These are phyloP conservation scores for Aspergillus fischeri DNA, from an alignment of 2,329 filamentous ascomycete genomes.

Conservation along the genomic window DNA sequence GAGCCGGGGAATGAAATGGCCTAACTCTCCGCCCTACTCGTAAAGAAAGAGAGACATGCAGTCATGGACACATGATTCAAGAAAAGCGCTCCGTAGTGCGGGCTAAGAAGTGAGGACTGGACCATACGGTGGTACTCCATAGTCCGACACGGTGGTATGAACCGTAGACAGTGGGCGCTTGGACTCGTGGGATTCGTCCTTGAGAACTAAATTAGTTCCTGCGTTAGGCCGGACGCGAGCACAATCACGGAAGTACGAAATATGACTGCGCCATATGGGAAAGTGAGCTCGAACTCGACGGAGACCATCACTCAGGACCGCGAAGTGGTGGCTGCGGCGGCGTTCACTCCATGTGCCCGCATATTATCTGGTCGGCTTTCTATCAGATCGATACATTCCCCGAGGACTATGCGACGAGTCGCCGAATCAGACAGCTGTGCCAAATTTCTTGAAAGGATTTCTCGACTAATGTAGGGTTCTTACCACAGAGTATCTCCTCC, in stretches of 20 bases:
- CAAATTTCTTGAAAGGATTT: not conserved
- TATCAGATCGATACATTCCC: conserved; percentile 52
- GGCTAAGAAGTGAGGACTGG: not conserved
- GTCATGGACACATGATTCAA: not conserved
- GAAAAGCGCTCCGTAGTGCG: not conserved
- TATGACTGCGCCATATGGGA: not conserved
- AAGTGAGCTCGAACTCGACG: not conserved
- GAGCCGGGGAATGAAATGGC: not conserved
- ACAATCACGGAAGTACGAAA: conserved; percentile 4
- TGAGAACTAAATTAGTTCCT: conserved; percentile 7
- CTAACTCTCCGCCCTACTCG: not conserved
- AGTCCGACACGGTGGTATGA: not conserved
- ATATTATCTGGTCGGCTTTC: conserved; percentile 34
- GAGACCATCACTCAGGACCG: conserved; percentile 17
- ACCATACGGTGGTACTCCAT: not conserved
- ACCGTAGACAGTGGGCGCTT: not conserved
- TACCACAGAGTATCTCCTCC: conserved; percentile 81
- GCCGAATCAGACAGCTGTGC: not conserved
- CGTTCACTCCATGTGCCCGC: conserved; percentile 16
- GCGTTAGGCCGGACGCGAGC: not conserved
- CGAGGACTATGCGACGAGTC: conserved; percentile 41
- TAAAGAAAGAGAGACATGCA: not conserved
- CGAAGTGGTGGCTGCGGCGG: conserved; percentile 18
- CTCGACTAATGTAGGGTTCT: conserved; percentile 34
- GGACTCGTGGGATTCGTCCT: not conserved